phyloP scores from a whole-genome alignment of 805 yeast genomes.

The Cyberlindnera amylophila region DNA sequence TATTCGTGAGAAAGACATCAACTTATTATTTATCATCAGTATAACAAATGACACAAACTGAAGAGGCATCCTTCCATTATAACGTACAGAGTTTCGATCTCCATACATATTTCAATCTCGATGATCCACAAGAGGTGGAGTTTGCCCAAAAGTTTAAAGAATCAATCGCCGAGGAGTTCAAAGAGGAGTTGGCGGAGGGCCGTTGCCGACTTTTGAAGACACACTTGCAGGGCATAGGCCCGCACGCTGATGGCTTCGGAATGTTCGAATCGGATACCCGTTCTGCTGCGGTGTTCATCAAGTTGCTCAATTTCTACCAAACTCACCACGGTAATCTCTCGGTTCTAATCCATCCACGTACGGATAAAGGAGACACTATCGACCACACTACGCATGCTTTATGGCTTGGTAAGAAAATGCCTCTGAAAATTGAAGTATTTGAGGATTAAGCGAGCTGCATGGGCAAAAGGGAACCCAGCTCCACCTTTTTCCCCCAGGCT shows the following conservation, averaged over 20 bases:
- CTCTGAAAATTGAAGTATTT: slow-evolving; percentile 18
- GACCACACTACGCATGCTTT: slow-evolving; percentile 55
- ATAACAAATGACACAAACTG: no score
- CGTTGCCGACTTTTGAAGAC: slow-evolving; percentile 40
- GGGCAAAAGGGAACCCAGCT: no score
- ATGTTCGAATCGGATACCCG: slow-evolving; percentile 58
- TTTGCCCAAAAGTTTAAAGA: slow-evolving; percentile 28
- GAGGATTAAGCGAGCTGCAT: slow-evolving; percentile 1
- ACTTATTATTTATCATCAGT: no score
- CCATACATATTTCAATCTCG: slow-evolving; percentile 47
- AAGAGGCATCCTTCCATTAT: slow-evolving; percentile 20
- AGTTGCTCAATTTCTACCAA: slow-evolving; percentile 48
- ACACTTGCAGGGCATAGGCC: slow-evolving; percentile 50
- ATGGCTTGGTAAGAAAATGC: slow-evolving; percentile 50
- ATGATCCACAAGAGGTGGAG: slow-evolving; percentile 31
- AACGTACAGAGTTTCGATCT: slow-evolving; percentile 44
- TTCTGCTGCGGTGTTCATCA: slow-evolving; percentile 41
- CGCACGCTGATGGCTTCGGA: slow-evolving; percentile 45
- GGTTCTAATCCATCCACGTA: slow-evolving; percentile 53
- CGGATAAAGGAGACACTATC: slow-evolving; percentile 33
- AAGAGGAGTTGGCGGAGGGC: slow-evolving; percentile 34
- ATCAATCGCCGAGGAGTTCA: background rate
- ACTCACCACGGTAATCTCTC: slow-evolving; percentile 48
- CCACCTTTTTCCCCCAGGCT: background rate
- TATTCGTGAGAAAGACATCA: no score